Conservation (phyloP, 1,139 yeast species). For the Kodamaea ohmeri region DNA sequence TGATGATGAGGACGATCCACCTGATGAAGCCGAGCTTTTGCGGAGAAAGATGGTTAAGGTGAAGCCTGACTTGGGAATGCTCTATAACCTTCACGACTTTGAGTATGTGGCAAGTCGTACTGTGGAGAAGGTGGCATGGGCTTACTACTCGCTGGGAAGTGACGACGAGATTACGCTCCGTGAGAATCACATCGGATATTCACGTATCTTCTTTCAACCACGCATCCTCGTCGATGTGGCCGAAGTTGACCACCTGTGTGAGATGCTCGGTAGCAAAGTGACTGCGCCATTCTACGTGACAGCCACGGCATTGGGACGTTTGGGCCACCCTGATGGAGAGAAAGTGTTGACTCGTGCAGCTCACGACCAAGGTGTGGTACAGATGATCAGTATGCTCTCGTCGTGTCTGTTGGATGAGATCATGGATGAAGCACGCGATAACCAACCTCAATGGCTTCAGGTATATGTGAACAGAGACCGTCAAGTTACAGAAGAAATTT, state of each 20-base stretch:
- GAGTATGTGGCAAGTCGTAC: conserved; percentile 80
- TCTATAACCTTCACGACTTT: conserved; percentile 74
- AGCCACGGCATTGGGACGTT: conserved; percentile 78
- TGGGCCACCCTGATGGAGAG: conserved; percentile 81
- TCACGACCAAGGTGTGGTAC: conserved; percentile 63
- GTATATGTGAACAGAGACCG: conserved; percentile 76
- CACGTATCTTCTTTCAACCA: conserved; percentile 83
- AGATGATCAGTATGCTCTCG: conserved; percentile 80
- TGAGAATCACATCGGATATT: conserved; percentile 87
- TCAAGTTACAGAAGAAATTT: conserved; percentile 54
- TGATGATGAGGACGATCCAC: conserved; percentile 27
- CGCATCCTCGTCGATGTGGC: conserved; percentile 71
- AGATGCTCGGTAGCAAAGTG: conserved; percentile 40
- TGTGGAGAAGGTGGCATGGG: conserved; percentile 80
- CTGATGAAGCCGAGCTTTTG: conserved; percentile 33
- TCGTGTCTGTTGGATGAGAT: conserved; percentile 75
- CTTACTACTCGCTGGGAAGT: conserved; percentile 86
- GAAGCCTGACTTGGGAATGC: conserved; percentile 66
- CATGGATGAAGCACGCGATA: conserved; percentile 50
- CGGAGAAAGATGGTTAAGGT: conserved; percentile 18
- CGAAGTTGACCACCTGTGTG: conserved; percentile 34
- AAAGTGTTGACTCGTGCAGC: conserved; percentile 72
- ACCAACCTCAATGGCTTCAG: conserved; percentile 83
- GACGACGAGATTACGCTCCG: conserved; percentile 90
- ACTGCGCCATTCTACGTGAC: conserved; percentile 66